These are phyloP conservation scores for Candida saitoana DNA, from an alignment of 805 yeast species.

Conservation along the genomic window DNA sequence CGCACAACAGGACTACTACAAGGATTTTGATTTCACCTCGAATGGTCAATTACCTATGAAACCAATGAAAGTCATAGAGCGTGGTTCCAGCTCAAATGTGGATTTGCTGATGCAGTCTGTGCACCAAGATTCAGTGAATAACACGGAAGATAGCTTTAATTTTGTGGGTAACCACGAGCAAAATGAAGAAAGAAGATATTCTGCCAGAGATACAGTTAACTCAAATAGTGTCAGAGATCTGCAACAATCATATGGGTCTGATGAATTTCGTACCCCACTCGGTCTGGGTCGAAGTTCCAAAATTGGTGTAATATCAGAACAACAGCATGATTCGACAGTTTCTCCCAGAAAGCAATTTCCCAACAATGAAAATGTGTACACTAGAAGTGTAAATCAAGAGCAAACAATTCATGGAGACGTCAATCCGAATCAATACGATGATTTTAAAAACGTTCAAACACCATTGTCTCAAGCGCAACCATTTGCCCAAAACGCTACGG, in stretches of 20 bases:
- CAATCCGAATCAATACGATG: not conserved
- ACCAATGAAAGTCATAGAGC: constrained; percentile 30
- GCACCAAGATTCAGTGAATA: not conserved
- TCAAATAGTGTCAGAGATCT: not conserved
- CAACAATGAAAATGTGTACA: not conserved
- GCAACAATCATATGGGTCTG: constrained; percentile 2
- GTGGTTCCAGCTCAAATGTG: constrained; percentile 1
- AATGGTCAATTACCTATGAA: constrained; percentile 41
- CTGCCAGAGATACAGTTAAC: not conserved
- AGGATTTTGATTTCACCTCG: constrained; percentile 38
- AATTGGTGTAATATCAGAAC: not conserved
- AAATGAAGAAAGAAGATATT: not conserved
- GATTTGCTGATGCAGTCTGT: not conserved
- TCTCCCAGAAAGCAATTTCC: not conserved
- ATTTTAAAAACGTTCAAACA: not conserved
- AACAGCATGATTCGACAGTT: not conserved
- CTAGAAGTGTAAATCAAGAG: not conserved
- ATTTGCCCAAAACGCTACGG: not conserved
- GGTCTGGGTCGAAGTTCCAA: constrained; percentile 3
- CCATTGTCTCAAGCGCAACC: not conserved
- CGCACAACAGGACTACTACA: constrained; percentile 19
- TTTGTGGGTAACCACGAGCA: not conserved
- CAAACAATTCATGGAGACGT: not conserved
- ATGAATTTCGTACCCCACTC: constrained; percentile 1
- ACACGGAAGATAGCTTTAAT: constrained; percentile 3